A percentile compares a stretch with the other conserved stretches of the same genome.
Evolutionary conservation across 257 asterid genomes (phyloP).

Genomic region (Paraleonurus japonicus): DNA sequence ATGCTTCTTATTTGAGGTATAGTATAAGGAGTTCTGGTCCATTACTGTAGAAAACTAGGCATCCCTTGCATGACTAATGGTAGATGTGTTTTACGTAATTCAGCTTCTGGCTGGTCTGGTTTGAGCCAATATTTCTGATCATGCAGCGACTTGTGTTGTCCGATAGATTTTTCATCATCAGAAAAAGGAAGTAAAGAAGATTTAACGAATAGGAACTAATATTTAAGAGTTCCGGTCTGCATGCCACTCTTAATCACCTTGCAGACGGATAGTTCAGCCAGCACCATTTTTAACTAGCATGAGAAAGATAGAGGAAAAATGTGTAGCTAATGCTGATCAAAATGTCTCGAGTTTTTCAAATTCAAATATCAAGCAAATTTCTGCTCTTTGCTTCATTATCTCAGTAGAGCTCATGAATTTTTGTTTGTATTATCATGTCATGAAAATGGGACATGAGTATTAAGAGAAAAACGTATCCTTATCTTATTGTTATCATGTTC

Average conservation of each 20-base stretch:
- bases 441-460: background rate
- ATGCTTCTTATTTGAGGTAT: background rate
- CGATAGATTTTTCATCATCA: background rate
- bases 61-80: background rate
- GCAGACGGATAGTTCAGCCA: background rate
- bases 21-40: background rate
- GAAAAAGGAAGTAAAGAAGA: background rate
- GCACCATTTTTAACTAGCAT: background rate
- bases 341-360: background rate
- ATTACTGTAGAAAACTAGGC: background rate
- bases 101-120: background rate
- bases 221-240: background rate
- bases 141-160: background rate
- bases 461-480: background rate
- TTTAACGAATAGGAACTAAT: background rate
- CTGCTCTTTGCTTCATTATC: background rate
- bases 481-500: background rate
- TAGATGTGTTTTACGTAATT: background rate
- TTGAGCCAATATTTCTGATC: background rate
- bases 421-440: slow-evolving; percentile 4
- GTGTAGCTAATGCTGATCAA: background rate
- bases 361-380: background rate
- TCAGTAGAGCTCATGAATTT: slow-evolving; percentile 15
- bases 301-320: slow-evolving; percentile 4
- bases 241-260: background rate